These are phyloP conservation scores for Fusarium papillatum DNA, from an alignment of 2,329 filamentous ascomycete genomes.

Conservation along the genomic window DNA sequence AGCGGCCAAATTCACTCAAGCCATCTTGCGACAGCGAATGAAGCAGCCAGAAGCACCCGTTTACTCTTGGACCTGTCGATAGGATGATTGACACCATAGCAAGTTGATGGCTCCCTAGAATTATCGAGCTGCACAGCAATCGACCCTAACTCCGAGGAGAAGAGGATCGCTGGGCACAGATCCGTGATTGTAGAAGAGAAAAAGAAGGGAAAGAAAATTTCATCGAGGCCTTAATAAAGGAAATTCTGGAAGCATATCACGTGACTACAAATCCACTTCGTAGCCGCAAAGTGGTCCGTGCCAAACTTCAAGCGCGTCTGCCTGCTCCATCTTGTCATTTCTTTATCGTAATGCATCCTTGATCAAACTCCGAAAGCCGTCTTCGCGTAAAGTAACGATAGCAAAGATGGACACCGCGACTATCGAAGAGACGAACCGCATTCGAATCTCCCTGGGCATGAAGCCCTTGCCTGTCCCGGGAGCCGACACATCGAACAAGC, in stretches of 20 bases:
- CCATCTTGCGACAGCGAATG: constrained; percentile 72
- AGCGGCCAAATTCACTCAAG: constrained; percentile 76
- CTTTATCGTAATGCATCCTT: background rate
- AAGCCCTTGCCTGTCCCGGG: constrained; percentile 90
- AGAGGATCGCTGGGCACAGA: constrained; percentile 90
- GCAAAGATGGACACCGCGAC: constrained; percentile 74
- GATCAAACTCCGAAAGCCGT: background rate
- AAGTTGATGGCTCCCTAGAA: constrained; percentile 81
- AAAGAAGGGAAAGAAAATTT: constrained; percentile 51
- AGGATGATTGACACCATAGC: constrained; percentile 87
- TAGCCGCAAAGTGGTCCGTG: constrained; percentile 35
- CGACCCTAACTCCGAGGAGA: constrained; percentile 72
- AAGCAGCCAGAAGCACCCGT: constrained; percentile 73
- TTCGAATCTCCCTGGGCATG: constrained; percentile 90
- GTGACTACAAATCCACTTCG: constrained; percentile 13
- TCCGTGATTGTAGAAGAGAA: constrained; percentile 68
- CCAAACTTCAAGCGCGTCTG: constrained; percentile 17
- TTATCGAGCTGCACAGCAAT: constrained; percentile 90
- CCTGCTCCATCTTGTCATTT: constrained; percentile 11
- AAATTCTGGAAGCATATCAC: constrained; percentile 27
- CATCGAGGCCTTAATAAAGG: constrained; percentile 43
- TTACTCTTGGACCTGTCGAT: constrained; percentile 94
- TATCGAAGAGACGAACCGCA: constrained; percentile 94
- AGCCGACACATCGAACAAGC: constrained; percentile 55
- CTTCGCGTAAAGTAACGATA: constrained; percentile 8